phyloP scores from a whole-genome alignment of 2,329 filamentous ascomycete genomes.

The Arthrobotrys musiformis region DNA sequence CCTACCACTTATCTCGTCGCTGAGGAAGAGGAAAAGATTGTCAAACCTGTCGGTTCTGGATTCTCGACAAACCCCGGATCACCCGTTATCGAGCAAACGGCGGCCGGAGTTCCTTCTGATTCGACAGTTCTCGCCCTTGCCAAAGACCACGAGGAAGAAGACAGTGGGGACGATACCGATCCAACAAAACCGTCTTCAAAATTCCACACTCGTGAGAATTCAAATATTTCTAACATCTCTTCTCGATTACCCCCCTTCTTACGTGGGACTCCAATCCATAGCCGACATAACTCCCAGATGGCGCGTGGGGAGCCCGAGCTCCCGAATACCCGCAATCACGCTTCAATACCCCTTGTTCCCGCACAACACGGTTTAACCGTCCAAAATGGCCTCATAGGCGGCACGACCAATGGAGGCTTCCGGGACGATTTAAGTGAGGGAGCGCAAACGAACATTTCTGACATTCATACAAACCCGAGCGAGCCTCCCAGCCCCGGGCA shows the following conservation, averaged over 20 bases:
- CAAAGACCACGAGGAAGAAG: conserved; percentile 55
- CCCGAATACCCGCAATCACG: conserved; percentile 64
- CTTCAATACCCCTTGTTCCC: conserved; percentile 62
- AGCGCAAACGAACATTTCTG: conserved; percentile 62
- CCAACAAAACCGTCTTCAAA: conserved; percentile 58
- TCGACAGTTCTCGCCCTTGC: conserved; percentile 55
- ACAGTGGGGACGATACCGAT: conserved; percentile 58
- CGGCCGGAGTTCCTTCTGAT: conserved; percentile 50
- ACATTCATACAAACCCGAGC: conserved; percentile 60
- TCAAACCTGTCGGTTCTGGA: conserved; percentile 52
- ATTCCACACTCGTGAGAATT: conserved; percentile 56
- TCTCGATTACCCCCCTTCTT: conserved; percentile 49
- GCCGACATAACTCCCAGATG: conserved; percentile 63
- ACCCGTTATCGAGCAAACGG: conserved; percentile 50
- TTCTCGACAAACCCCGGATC: conserved; percentile 59
- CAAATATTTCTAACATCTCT: conserved; percentile 55
- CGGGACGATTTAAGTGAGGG: conserved; percentile 62
- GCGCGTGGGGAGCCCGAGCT: conserved; percentile 75
- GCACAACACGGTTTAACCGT: conserved; percentile 61
- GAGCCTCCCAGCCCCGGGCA: conserved; percentile 58
- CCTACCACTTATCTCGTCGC: conserved; percentile 17
- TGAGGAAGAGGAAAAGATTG: conserved; percentile 23
- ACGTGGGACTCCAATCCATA: conserved; percentile 43
- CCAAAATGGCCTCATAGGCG: conserved; percentile 28
- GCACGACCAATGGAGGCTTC: conserved; percentile 40